phyloP scores from a whole-genome alignment of 2,329 filamentous ascomycete species.

The Cyphellophora europaea region DNA sequence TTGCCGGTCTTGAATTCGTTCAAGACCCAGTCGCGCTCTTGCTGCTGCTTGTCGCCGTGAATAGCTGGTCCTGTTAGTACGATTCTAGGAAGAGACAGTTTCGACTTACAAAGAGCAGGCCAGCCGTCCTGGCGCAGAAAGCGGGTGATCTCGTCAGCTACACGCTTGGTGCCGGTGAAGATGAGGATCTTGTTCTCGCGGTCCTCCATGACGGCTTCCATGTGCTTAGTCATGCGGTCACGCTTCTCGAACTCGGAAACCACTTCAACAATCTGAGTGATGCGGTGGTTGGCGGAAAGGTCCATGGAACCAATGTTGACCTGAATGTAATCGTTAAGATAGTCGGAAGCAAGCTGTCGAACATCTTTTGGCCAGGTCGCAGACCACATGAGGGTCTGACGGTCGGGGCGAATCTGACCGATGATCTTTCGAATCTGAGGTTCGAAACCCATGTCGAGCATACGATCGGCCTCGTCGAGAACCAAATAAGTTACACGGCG shows the following conservation, averaged over 20 bases:
- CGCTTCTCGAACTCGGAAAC: slow-evolving; percentile 96
- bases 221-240: slow-evolving; percentile 91
- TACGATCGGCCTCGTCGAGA: slow-evolving; percentile 97
- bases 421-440: slow-evolving; percentile 99
- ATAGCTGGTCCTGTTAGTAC: slow-evolving; percentile 58
- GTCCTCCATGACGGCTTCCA: slow-evolving; percentile 97
- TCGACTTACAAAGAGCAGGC: slow-evolving; percentile 79
- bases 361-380: slow-evolving; percentile 99
- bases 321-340: slow-evolving; percentile 92
- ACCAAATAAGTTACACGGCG: slow-evolving; percentile 96
- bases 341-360: slow-evolving; percentile 80
- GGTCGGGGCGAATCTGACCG: slow-evolving; percentile 90
- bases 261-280: slow-evolving; percentile 95
- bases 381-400: slow-evolving; percentile 99
- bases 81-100: slow-evolving; percentile 16
- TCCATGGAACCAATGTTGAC: slow-evolving; percentile 98
- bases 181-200: slow-evolving; percentile 92
- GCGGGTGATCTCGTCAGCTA: slow-evolving; percentile 94
- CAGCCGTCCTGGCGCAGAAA: slow-evolving; percentile 97
- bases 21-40: slow-evolving; percentile 98
- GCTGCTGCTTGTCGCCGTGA: slow-evolving; percentile 98
- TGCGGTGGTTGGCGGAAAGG: slow-evolving; percentile 91
- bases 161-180: slow-evolving; percentile 78
- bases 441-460: slow-evolving; percentile 99
- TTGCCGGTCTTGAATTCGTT: slow-evolving; percentile 99